These are phyloP conservation scores for Hyaloscypha variabilis DNA, from an alignment of 495 filamentous ascomycete species.

Conservation along the genomic window DNA sequence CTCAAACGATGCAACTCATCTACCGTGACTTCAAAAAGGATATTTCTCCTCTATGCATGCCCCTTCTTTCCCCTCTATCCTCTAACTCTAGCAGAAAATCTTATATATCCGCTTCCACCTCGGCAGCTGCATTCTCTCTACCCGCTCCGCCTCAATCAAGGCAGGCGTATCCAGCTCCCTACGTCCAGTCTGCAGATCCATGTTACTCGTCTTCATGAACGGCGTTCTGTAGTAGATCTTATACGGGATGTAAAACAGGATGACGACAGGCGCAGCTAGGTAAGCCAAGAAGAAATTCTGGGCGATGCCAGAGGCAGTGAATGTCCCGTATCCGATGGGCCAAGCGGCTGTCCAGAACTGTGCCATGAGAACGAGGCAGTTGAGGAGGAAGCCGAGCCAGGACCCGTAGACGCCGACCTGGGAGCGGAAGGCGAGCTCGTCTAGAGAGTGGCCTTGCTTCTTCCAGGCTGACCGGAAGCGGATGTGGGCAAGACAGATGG, in stretches of 20 bases:
- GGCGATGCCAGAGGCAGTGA: constrained; percentile 45
- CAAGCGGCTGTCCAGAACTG: constrained; percentile 94
- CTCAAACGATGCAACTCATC: no score
- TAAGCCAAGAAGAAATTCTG: constrained; percentile 79
- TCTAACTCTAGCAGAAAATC: constrained; percentile 47
- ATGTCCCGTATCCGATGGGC: constrained; percentile 62
- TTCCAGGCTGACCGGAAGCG: constrained; percentile 87
- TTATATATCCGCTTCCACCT: constrained; percentile 80
- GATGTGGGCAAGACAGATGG: constrained; percentile 87
- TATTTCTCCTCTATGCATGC: background rate
- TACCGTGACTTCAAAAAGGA: no score
- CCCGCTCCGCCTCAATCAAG: constrained; percentile 73
- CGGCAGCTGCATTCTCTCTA: constrained; percentile 74
- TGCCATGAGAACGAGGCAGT: constrained; percentile 78
- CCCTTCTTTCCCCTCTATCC: background rate
- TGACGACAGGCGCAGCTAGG: constrained; percentile 81
- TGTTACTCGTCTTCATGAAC: constrained; percentile 64
- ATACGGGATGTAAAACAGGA: constrained; percentile 74
- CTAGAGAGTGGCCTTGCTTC: constrained; percentile 66
- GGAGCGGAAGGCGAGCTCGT: constrained; percentile 79
- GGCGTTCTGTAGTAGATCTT: constrained; percentile 77
- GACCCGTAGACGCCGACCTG: constrained; percentile 83
- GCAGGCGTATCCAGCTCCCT: constrained; percentile 81
- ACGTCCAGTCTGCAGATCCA: constrained; percentile 88
- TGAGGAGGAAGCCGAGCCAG: constrained; percentile 81